A percentile compares a stretch with the other conserved stretches of the same genome.
These are phyloP conservation scores for Blastobotrys aristatus DNA, from an alignment of 1,139 yeast genomes.

Conservation along the genomic window DNA sequence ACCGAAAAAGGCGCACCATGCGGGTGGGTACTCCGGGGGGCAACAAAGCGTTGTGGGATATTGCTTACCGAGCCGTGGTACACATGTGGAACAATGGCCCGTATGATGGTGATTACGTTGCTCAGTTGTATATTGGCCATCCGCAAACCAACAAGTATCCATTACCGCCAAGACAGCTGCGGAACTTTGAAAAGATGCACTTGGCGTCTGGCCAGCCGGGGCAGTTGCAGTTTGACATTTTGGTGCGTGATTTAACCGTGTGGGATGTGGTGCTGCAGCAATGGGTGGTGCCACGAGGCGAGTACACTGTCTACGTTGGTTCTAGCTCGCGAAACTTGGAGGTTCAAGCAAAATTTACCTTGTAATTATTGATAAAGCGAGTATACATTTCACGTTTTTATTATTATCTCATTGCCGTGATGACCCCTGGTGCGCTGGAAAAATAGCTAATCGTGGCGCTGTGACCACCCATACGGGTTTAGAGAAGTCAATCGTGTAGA, in stretches of 20 bases:
- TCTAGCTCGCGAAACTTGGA: slow-evolving; percentile 51
- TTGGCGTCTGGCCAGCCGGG: slow-evolving; percentile 43
- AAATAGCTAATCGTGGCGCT: too few relatives aligned
- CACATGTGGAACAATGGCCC: slow-evolving; percentile 49
- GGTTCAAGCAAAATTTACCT: slow-evolving; percentile 37
- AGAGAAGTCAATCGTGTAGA: too few relatives aligned
- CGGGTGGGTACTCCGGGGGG: slow-evolving; percentile 62
- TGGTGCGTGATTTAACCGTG: too few relatives aligned
- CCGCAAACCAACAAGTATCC: slow-evolving; percentile 41
- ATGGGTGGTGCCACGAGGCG: slow-evolving; percentile 59
- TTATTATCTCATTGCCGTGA: neutral
- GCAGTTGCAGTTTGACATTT: slow-evolving; percentile 42
- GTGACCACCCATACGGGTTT: too few relatives aligned
- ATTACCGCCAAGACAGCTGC: slow-evolving; percentile 48
- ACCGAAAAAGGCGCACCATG: slow-evolving; percentile 38
- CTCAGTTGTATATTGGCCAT: slow-evolving; percentile 53
- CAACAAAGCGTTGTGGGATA: slow-evolving; percentile 43
- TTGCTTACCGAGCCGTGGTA: slow-evolving; percentile 46
- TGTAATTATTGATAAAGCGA: too few relatives aligned
- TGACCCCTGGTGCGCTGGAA: too few relatives aligned
- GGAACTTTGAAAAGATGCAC: slow-evolving; percentile 57
- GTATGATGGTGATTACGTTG: too few relatives aligned
- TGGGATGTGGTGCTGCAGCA: slow-evolving; percentile 54
- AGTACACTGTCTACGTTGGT: slow-evolving; percentile 50
- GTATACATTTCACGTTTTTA: neutral